Conservation (phyloP, 352 stramenopile genomes). For the Globisporangium middletonii region DNA sequence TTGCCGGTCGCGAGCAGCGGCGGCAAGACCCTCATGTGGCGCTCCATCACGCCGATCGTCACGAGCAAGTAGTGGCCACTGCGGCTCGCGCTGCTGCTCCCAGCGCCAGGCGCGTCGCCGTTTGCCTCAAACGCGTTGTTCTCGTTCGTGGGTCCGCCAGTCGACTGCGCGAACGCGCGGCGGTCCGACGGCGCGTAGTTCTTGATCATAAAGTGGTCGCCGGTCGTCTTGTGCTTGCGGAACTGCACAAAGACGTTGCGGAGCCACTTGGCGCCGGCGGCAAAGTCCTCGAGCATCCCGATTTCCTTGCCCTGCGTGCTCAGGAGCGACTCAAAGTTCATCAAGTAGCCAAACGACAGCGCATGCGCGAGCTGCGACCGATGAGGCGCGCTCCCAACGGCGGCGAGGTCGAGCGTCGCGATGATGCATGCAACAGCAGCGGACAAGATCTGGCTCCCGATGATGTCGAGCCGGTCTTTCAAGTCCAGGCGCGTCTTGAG, state of each 20-base stretch:
- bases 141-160: conserved; percentile 8
- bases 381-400: conserved; percentile 49
- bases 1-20: conserved; percentile 34
- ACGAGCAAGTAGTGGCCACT: conserved; percentile 39
- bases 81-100: not conserved
- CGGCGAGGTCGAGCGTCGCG: conserved; percentile 59
- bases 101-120: conserved; percentile 3
- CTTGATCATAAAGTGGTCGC: conserved; percentile 53
- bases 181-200: conserved; percentile 40
- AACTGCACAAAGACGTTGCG: conserved; percentile 76
- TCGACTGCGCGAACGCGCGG: conserved; percentile 11
- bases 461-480: conserved; percentile 62
- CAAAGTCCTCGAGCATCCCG: conserved; percentile 92
- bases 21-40: conserved; percentile 49
- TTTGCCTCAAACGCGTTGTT: conserved; percentile 9
- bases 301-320: conserved; percentile 93
- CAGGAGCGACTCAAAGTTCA: conserved; percentile 83
- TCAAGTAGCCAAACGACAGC: conserved; percentile 50
- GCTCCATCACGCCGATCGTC: conserved; percentile 53
- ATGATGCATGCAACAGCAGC: conserved; percentile 60
- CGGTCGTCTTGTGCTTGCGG: conserved; percentile 33
- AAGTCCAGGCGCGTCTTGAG: conserved; percentile 66
- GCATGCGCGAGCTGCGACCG: conserved; percentile 49
- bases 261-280: conserved; percentile 76
- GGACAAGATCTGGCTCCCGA: conserved; percentile 72